These are phyloP conservation scores for Phytophthora hybrid DNA, from an alignment of 352 stramenopile genomes.

Conservation along the genomic window DNA sequence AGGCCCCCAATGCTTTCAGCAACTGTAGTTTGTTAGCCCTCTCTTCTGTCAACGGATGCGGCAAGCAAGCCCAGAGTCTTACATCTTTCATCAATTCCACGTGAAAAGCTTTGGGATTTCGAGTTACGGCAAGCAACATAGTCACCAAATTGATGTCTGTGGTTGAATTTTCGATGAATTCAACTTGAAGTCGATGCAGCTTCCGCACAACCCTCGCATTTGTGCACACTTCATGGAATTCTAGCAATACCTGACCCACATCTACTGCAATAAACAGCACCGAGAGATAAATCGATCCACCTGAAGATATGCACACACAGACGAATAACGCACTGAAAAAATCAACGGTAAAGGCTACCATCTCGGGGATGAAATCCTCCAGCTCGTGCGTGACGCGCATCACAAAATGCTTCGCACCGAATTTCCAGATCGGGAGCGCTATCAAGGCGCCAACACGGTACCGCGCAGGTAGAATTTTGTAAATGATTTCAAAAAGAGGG, in stretches of 20 bases:
- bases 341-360: constrained; percentile 28
- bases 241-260: constrained; percentile 8
- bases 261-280: constrained; percentile 13
- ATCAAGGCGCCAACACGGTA: neutral
- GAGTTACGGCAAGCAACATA: neutral
- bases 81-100: neutral
- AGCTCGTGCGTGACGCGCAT: neutral
- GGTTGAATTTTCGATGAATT: neutral
- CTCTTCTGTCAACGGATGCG: neutral
- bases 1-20: neutral
- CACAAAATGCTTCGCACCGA: neutral
- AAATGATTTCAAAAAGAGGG: neutral
- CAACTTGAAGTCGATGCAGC: neutral
- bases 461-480: neutral
- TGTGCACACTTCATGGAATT: constrained; percentile 15
- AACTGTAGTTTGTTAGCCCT: neutral
- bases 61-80: neutral
- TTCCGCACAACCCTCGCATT: constrained; percentile 14
- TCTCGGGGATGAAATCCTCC: constrained; percentile 5
- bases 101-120: neutral
- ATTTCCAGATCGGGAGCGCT: neutral
- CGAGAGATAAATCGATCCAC: constrained; percentile 8
- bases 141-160: neutral
- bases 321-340: constrained; percentile 31
- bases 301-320: constrained; percentile 26